Base-by-base conservation (phyloP, 2,329 filamentous ascomycete species). In the Tolypocladium tropicale region DNA sequence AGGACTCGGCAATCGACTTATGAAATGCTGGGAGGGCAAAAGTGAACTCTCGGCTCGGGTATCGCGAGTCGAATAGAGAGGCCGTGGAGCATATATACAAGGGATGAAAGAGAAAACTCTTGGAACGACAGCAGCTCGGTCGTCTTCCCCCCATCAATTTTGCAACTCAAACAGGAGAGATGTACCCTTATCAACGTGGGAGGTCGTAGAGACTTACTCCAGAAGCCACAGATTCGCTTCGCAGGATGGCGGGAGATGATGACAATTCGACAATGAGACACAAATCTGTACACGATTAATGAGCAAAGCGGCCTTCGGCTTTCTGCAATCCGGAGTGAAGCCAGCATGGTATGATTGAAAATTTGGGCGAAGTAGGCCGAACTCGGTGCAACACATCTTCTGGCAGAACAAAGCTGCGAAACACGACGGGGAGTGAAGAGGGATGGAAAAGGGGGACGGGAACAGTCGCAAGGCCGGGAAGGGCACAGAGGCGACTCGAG, bases 161-260 rank as follows among this genome's bases (percentile, higher is more conserved):
- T 33, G 25, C 11, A 28, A 12, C 33, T 50, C 18, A 28, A 33
- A 4, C n/a, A 33, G 28, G 28, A 3, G 46, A 50, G 12, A 18
- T 14, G 9, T 7, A 14, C 46, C 28, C 4, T 6, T 6, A 21
- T 1, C 28, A 32, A 12, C 46, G 16, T 10, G 28, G 46, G 30
- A 9, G 28, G 5, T 28, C 25, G 4, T 7, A n/a, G 18, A 30
- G 53, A 60, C 67, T 56, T 65, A 69, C 69, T 63, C 67, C 58
- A 61, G 60, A 63, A 68, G 61, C 65, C 65, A 65, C 65, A 70
- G 60, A 68, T 71, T 61, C 62, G 62, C 57, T 65, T 63, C 61
- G 55, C 62, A 56, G 59, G 57, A 61, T 63, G 61, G 61, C 60
- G 63, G 58, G 62, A 70, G 59, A 67, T 68, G 62, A 58, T 59